Evolutionary conservation across 2,329 filamentous ascomycete genomes (phyloP).

Genomic region (Penicillium sp.): DNA sequence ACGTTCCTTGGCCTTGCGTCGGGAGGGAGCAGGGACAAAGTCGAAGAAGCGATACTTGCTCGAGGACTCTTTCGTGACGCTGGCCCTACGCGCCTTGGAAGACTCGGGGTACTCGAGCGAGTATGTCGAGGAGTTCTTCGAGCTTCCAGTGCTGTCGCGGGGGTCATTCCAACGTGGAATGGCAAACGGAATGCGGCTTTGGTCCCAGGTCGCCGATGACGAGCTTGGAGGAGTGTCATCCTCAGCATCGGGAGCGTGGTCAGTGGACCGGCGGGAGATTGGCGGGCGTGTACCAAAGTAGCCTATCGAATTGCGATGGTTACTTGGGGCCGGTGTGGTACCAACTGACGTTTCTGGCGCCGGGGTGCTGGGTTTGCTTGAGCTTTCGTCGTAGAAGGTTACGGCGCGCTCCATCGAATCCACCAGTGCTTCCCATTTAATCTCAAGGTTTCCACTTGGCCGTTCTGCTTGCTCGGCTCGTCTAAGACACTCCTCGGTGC

Average conservation of each 20-base stretch:
- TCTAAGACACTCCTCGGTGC: slow-evolving; percentile 47
- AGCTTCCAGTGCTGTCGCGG: slow-evolving; percentile 44
- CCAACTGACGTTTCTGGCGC: slow-evolving; percentile 32
- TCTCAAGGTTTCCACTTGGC: slow-evolving; percentile 46
- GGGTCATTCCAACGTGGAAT: slow-evolving; percentile 41
- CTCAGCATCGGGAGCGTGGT: slow-evolving; percentile 37
- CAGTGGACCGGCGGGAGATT: slow-evolving; percentile 41
- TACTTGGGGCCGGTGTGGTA: slow-evolving; percentile 31
- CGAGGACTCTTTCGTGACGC: slow-evolving; percentile 38
- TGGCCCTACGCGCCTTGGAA: slow-evolving; percentile 38
- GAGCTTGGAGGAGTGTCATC: slow-evolving; percentile 48
- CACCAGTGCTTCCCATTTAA: slow-evolving; percentile 51
- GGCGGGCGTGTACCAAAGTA: slow-evolving; percentile 40
- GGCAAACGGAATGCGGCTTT: slow-evolving; percentile 41
- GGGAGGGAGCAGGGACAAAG: slow-evolving; percentile 42
- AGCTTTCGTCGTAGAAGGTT: slow-evolving; percentile 43
- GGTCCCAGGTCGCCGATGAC: slow-evolving; percentile 45
- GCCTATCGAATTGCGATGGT: slow-evolving; percentile 42
- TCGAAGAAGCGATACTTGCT: slow-evolving; percentile 47
- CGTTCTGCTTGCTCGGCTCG: slow-evolving; percentile 50
- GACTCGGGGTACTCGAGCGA: slow-evolving; percentile 42
- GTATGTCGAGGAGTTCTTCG: slow-evolving; percentile 49
- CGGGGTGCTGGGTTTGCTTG: slow-evolving; percentile 40
- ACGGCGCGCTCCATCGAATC: slow-evolving; percentile 47
- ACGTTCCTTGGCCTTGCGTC: slow-evolving; percentile 43